Evolutionary conservation across 1,284 basidiomycete genomes (phyloP), one percentile per base, ranked within the genome.

Genomic region (Coniferiporia weirii): DNA sequence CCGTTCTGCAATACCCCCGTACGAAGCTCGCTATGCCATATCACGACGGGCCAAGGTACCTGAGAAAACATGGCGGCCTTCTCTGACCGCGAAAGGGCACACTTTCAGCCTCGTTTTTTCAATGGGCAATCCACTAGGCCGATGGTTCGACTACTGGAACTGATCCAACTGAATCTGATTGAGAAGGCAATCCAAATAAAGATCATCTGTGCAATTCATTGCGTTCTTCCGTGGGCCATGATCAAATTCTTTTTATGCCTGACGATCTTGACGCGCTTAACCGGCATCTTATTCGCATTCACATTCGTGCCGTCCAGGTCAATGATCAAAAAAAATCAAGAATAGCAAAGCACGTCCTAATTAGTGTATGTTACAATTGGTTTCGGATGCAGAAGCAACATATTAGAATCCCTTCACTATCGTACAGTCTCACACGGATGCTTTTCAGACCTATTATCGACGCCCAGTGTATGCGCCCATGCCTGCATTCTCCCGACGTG

Each of bases 1-100:
- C 17, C 44, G 27, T 27, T 27, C 27, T 27, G 27, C 2, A 27
- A 27, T 27, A 27, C 27, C 27, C 27, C 27, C 27, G 27, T n/a
- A n/a, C 17, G 12, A n/a, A 15, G 44, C 17, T n/a, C 19, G 12
- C 44, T 46, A 8, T 12, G 2, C 44, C 44, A n/a, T 9, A 19
- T n/a, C 17, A n/a, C 17, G 44, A n/a, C 1, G 19, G 44, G n/a
- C 44, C 17, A n/a, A 22, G 19, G 50, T 45, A 19, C 56, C 50
- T 58, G 44, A 46, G 56, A 58, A 52, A 38, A 20, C 50, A 43
- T 22, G n/a, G 44, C 56, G 49, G 40, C 22, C 40, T 46, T 49
- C 32, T 44, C 3, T 22, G 52, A 12, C 52, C 52, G 52, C 52
- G 44, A 38, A 38, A 58, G 32, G 38, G n/a, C 56, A 58, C 35